phyloP scores from a whole-genome alignment of 345 rosid species.

The Nephelium lappaceum region DNA sequence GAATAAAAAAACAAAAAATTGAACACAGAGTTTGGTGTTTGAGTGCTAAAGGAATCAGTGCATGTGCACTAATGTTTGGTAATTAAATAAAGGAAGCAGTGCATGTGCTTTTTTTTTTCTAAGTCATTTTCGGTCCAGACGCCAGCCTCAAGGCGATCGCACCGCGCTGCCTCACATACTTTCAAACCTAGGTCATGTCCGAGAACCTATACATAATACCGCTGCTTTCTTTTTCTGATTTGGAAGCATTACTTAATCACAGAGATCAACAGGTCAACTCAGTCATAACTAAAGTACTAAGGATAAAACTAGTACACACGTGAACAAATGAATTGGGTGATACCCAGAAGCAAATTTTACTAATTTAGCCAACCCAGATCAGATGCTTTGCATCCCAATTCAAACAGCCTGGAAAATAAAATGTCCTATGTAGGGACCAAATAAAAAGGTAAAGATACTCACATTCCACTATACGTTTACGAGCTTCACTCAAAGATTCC shows the following conservation, averaged over 20 bases:
- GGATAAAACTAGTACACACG: no score
- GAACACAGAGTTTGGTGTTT: no score
- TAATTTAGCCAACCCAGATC: not conserved
- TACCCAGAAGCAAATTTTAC: not conserved
- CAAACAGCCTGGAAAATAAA: not conserved
- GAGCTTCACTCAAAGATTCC: conserved; percentile 63
- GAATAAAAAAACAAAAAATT: no score
- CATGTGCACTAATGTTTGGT: no score
- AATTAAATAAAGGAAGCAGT: no score
- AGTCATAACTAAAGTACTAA: not conserved
- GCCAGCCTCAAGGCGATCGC: no score
- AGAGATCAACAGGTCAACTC: not conserved
- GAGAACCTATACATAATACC: not conserved
- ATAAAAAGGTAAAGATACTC: conserved; percentile 23
- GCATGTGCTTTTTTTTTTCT: no score
- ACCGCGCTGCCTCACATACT: no score
- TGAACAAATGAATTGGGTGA: not conserved
- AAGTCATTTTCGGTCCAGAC: no score
- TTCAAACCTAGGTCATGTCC: not conserved
- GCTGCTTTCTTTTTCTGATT: not conserved
- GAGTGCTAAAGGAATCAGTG: no score
- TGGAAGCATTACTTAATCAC: not conserved
- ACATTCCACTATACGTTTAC: conserved; percentile 75
- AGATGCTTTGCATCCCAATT: not conserved
- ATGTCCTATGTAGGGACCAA: not conserved